Evolutionary conservation across 495 filamentous ascomycete genomes (phyloP).

Genomic region (Trichoderma reesei): DNA sequence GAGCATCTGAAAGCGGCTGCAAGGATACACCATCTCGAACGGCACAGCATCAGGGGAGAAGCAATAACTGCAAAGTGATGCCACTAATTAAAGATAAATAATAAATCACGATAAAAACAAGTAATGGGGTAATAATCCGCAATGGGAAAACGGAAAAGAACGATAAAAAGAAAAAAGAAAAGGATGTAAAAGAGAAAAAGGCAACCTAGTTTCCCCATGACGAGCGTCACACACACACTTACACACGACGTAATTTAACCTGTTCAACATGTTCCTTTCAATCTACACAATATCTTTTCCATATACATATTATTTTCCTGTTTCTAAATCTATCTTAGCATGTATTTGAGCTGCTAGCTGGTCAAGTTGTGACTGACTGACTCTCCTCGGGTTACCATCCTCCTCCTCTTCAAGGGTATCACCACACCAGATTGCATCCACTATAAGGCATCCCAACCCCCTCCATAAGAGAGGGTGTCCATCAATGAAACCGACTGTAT

Average conservation of each 20-base stretch:
- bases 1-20: not conserved
- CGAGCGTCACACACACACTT: no score
- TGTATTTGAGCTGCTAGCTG: not conserved
- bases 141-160: no score
- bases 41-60: constrained; percentile 1
- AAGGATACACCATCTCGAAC: not conserved
- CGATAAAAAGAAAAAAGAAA: no score
- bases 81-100: not conserved
- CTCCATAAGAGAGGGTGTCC: not conserved
- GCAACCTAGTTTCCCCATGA: no score
- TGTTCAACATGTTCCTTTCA: no score
- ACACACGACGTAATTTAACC: no score
- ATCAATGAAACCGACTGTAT: not conserved
- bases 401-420: not conserved
- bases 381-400: not conserved
- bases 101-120: not conserved
- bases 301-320: not conserved
- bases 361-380: not conserved
- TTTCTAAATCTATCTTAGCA: not conserved
- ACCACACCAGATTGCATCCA: not conserved
- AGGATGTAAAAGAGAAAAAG: no score
- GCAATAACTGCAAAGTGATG: not conserved
- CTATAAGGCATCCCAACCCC: no score
- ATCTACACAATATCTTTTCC: no score
- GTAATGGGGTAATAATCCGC: no score